Conservation (phyloP, 2,329 filamentous ascomycete genomes). For the Hypoxylon sp. region DNA sequence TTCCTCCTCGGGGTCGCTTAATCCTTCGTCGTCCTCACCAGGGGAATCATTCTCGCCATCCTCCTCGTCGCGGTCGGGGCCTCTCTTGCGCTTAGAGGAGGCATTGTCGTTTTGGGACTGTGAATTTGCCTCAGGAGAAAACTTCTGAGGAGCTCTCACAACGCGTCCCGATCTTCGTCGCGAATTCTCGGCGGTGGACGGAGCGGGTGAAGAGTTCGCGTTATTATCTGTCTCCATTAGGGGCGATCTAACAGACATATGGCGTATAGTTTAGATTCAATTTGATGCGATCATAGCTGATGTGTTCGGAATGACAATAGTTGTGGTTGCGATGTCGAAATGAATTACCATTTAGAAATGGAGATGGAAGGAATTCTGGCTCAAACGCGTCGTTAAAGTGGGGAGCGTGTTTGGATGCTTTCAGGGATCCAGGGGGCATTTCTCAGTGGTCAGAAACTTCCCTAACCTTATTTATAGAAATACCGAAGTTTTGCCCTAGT, state of each 20-base stretch:
- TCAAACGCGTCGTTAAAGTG: conserved; percentile 34
- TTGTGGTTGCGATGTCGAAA: no score
- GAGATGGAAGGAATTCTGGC: conserved; percentile 25
- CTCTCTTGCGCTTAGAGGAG: conserved; percentile 67
- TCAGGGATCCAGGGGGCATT: conserved; percentile 4
- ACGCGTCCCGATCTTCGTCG: conserved; percentile 76
- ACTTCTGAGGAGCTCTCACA: conserved; percentile 67
- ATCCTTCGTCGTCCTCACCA: conserved; percentile 54
- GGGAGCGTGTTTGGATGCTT: conserved; percentile 36
- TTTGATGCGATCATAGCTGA: conserved; percentile 40
- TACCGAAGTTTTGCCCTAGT: conserved; percentile 3
- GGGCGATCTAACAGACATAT: conserved; percentile 55
- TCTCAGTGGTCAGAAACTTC: neutral
- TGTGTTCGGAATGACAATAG: no score
- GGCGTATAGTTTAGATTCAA: conserved; percentile 37
- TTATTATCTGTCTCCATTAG: conserved; percentile 65
- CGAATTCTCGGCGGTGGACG: conserved; percentile 56
- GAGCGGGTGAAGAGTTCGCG: conserved; percentile 62
- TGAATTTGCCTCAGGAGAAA: conserved; percentile 58
- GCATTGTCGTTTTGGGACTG: conserved; percentile 46
- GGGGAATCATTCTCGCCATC: conserved; percentile 50
- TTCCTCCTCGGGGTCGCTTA: conserved; percentile 54
- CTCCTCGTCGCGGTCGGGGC: conserved; percentile 56
- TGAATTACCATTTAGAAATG: conserved; percentile 6
- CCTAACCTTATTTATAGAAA: conserved; percentile 15